Percentiles rank a stretch among this genome's conserved stretches.
These are phyloP conservation scores for Beauveria sp. DNA, from an alignment of 2,329 filamentous ascomycete species.

Conservation along the genomic window DNA sequence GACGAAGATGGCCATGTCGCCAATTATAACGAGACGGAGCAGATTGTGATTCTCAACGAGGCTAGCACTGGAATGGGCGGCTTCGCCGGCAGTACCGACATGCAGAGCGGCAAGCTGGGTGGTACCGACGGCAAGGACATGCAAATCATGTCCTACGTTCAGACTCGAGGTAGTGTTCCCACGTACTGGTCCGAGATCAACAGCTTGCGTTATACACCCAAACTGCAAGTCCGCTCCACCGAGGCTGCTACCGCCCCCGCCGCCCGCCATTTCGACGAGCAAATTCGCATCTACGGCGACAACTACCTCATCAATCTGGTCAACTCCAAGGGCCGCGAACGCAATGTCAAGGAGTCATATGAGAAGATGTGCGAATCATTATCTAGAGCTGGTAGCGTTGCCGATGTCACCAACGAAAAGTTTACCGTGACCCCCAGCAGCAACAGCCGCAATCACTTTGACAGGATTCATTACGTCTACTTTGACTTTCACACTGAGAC, in stretches of 20 bases:
- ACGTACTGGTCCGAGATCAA: constrained; percentile 97
- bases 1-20: constrained; percentile 93
- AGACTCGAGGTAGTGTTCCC: constrained; percentile 92
- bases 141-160: constrained; percentile 89
- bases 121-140: constrained; percentile 60
- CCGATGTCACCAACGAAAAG: constrained; percentile 69
- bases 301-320: constrained; percentile 97
- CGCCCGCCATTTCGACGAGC: constrained; percentile 83
- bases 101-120: constrained; percentile 64
- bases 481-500: constrained; percentile 99
- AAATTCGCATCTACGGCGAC: constrained; percentile 88
- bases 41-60: constrained; percentile 85
- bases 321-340: constrained; percentile 90
- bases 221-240: constrained; percentile 76
- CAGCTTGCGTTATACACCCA: constrained; percentile 83
- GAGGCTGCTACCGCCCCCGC: constrained; percentile 75
- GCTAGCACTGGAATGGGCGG: constrained; percentile 65
- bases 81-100: constrained; percentile 68
- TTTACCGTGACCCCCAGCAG: constrained; percentile 68
- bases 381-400: constrained; percentile 56
- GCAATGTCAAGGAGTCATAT: constrained; percentile 84
- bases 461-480: constrained; percentile 90
- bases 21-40: constrained; percentile 98
- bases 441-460: constrained; percentile 54
- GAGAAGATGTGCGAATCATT: constrained; percentile 80